Base-by-base conservation (phyloP, 768 basidiomycete species). In the Termitomyces titanicus region DNA sequence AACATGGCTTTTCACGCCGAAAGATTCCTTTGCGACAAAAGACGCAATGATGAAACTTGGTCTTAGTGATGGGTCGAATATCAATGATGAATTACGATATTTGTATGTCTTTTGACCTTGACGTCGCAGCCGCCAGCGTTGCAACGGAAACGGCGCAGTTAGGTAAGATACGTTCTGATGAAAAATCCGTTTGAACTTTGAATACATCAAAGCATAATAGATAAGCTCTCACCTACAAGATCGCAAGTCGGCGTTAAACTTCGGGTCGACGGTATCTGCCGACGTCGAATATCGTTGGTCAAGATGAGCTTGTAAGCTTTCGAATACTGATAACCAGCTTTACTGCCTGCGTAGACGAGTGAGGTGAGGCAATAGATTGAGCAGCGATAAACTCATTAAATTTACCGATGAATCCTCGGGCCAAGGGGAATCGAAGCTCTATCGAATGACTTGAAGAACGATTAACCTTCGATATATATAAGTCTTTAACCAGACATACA, bases 1-100 rank as follows among this genome's bases (percentile, higher is more conserved):
- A 65, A 61, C 64, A 65, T 65, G 18, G 13, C 29, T 20, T 47
- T 48, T 35, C 34, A 25, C 17, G 47, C 38, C 29, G 35, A 31
- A 48, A 17, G 11, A 15, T 1, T 15, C 24, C 25, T 5, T 11
- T 51, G 2, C 22, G 25, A 40, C 15, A 33, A 18, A 40, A 9
- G 42, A 45, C 47, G 40, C 37, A 37, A 20, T 34, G 34, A 31
- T 31, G 24, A n/a, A 17, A 45, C n/a, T n/a, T n/a, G 27, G 46
- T 34, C 33, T 37, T 50, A 34, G 42, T 37, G 33, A 56, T 31
- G 27, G 47, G 33, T 18, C 10, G 27, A 15, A 51, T 51, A 18
- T 25, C 24, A 27, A 40, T 8, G 3, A 20, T 51, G 38, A 42
- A 31, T 15, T 42, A 25, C 33, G 37, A 51, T 58, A 58, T 56